Percentiles rank a stretch among this genome's conserved stretches.
Conservation (phyloP, 139 green algal species). For the Volvox africanus region DNA sequence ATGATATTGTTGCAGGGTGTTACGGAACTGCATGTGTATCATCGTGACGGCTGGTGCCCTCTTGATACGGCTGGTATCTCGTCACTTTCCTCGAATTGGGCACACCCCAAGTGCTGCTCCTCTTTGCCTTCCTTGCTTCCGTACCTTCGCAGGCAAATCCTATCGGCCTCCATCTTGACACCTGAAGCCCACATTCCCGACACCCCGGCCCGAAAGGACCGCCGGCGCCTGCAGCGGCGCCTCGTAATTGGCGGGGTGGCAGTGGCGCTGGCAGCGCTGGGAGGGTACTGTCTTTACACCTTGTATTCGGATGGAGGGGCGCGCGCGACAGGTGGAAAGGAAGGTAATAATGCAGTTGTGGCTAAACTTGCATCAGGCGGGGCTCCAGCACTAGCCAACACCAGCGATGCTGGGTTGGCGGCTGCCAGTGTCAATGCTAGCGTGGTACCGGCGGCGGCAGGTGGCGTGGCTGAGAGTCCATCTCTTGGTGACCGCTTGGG, state of each 20-base stretch:
- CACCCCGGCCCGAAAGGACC: conserved; percentile 54
- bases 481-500: background rate
- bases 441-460: background rate
- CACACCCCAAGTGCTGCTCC: background rate
- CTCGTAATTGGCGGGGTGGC: conserved; percentile 3
- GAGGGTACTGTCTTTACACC: conserved; percentile 12
- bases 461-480: background rate
- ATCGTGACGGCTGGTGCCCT: too few species aligned
- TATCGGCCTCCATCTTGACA: background rate
- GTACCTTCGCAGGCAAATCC: background rate
- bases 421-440: background rate
- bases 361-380: too few species aligned
- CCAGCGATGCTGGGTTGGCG: background rate
- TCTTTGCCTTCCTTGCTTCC: background rate
- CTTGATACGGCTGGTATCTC: too few species aligned
- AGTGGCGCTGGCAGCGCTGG: background rate
- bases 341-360: background rate
- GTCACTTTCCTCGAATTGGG: too few species aligned
- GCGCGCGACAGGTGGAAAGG: background rate
- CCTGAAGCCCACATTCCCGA: conserved; percentile 50
- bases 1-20: too few species aligned
- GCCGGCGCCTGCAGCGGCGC: conserved; percentile 36
- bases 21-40: too few species aligned
- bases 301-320: background rate
- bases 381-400: background rate